A percentile compares a stretch with the other conserved stretches of the same genome.
These are phyloP conservation scores for Larix sibirica DNA, from an alignment of 83 land plant genomes.

Conservation along the genomic window DNA sequence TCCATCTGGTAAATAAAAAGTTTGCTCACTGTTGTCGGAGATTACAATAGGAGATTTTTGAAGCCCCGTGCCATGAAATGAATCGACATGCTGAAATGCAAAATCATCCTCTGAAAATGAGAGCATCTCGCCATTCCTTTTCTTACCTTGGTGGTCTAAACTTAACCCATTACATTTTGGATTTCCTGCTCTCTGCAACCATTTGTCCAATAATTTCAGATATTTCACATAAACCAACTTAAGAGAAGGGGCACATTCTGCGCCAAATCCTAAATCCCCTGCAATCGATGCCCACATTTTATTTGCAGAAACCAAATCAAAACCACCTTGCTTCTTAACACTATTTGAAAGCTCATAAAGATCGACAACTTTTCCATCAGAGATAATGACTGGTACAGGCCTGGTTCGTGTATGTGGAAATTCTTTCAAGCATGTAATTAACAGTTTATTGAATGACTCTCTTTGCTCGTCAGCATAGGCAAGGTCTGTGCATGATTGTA, in stretches of 20 bases:
- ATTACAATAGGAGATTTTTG: neutral
- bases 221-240: constrained; percentile 48
- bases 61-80: neutral
- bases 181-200: constrained; percentile 18
- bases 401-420: constrained; percentile 5
- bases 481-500: too few relatives aligned
- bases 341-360: constrained; percentile 35
- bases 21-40: neutral
- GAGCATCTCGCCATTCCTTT: constrained; percentile 3
- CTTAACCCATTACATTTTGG: neutral
- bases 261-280: constrained; percentile 31
- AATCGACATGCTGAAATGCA: neutral
- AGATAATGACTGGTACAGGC: constrained; percentile 31
- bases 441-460: constrained; percentile 7
- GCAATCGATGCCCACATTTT: constrained; percentile 40
- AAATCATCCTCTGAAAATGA: neutral
- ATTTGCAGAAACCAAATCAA: constrained; percentile 27
- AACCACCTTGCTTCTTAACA: constrained; percentile 46
- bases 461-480: neutral
- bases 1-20: neutral
- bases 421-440: constrained; percentile 7
- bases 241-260: constrained; percentile 16
- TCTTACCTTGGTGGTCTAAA: neutral
- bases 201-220: constrained; percentile 31
- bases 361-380: constrained; percentile 42